Percentiles rank a stretch among this genome's conserved stretches.
Evolutionary conservation across 108 stramenopile species (phyloP).

Genomic region (Skeletonema potamos): DNA sequence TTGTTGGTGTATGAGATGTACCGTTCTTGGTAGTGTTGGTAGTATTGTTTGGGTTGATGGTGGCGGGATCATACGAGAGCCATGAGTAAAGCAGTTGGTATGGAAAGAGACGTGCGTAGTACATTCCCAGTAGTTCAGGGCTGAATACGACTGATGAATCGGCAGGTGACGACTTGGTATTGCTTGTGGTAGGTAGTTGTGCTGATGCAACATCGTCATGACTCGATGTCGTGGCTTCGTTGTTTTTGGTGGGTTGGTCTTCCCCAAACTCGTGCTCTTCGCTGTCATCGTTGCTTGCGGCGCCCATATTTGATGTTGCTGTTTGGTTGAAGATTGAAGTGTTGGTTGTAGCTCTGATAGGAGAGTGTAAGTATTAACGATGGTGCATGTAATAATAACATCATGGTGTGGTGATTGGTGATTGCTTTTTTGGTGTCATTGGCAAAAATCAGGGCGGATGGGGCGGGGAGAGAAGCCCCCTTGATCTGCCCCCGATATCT

Average conservation of each 20-base stretch:
- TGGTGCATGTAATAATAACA: background rate
- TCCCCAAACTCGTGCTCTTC: conserved; percentile 31
- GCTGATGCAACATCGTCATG: conserved; percentile 8
- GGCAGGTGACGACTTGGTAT: conserved; percentile 6
- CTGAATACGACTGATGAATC: conserved; percentile 68
- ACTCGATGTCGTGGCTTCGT: background rate
- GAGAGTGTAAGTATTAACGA: background rate
- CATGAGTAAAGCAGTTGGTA: conserved; percentile 77
- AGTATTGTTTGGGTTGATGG: conserved; percentile 1
- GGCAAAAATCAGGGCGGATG: background rate
- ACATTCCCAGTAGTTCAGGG: conserved; percentile 90
- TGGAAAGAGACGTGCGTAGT: conserved; percentile 90
- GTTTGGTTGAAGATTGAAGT: background rate
- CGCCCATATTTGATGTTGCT: conserved; percentile 9
- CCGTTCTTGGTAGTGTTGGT: conserved; percentile 4
- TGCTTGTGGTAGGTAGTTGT: conserved; percentile 3
- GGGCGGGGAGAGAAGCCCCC: no score
- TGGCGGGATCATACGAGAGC: conserved; percentile 63
- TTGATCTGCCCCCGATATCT: background rate
- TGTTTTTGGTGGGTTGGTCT: background rate
- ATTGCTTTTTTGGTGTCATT: no score
- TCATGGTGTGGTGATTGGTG: background rate
- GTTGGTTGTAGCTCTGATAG: background rate
- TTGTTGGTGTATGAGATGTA: conserved; percentile 15
- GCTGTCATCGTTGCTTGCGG: conserved; percentile 16